These are phyloP conservation scores for Lanzia echinophila DNA, from an alignment of 2,329 filamentous ascomycete species.

Conservation along the genomic window DNA sequence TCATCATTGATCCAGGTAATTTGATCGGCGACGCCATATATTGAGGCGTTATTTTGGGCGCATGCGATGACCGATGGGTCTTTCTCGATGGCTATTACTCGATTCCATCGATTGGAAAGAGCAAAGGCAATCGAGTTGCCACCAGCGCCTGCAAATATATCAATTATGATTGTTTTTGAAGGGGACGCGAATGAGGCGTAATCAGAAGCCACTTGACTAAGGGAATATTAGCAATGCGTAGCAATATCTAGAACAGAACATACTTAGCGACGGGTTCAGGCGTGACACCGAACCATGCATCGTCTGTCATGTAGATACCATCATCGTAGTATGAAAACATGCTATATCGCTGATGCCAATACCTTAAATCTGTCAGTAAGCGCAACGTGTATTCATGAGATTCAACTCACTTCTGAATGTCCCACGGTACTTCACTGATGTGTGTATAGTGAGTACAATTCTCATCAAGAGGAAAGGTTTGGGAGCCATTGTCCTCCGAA, in stretches of 20 bases:
- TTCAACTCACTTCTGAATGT: slow-evolving; percentile 69
- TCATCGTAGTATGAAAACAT: slow-evolving; percentile 86
- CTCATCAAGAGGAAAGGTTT: slow-evolving; percentile 43
- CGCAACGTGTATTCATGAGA: background rate
- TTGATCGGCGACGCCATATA: slow-evolving; percentile 72
- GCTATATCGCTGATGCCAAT: slow-evolving; percentile 82
- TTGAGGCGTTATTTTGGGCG: slow-evolving; percentile 81
- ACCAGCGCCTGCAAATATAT: slow-evolving; percentile 85
- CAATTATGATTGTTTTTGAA: slow-evolving; percentile 51
- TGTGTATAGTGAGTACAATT: slow-evolving; percentile 70
- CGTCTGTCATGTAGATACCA: slow-evolving; percentile 83
- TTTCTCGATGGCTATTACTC: slow-evolving; percentile 83
- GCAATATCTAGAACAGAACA: slow-evolving; percentile 23
- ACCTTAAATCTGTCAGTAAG: slow-evolving; percentile 45
- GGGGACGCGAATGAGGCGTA: slow-evolving; percentile 42
- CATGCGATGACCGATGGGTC: slow-evolving; percentile 75
- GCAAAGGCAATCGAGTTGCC: slow-evolving; percentile 96
- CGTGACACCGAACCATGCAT: slow-evolving; percentile 95
- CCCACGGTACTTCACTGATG: slow-evolving; percentile 65
- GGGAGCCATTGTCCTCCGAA: background rate
- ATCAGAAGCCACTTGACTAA: slow-evolving; percentile 68
- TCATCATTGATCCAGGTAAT: slow-evolving; percentile 87
- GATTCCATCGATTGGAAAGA: slow-evolving; percentile 68
- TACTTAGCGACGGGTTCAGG: slow-evolving; percentile 86
- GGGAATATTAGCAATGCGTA: slow-evolving; percentile 5